Conservation (phyloP, 139 green algal genomes). For the Marvania coccoides region DNA sequence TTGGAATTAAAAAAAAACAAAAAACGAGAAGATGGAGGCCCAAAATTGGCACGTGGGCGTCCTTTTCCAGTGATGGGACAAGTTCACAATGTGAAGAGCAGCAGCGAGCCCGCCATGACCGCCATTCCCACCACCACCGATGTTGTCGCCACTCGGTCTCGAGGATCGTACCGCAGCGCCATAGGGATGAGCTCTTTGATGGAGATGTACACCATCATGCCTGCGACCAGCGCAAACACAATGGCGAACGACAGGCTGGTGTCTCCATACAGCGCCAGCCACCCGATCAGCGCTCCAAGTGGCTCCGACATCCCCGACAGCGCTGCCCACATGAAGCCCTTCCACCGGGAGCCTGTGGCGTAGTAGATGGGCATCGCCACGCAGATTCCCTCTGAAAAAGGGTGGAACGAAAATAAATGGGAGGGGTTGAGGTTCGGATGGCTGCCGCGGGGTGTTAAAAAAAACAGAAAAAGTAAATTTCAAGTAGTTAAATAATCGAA, state of each 20-base stretch:
- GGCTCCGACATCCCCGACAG: slow-evolving; percentile 65
- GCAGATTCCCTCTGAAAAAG: slow-evolving; percentile 53
- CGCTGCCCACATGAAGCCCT: slow-evolving; percentile 61
- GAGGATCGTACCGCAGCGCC: slow-evolving; percentile 63
- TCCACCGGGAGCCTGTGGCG: slow-evolving; percentile 61
- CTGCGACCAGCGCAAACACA: slow-evolving; percentile 62
- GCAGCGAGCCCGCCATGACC: slow-evolving; percentile 56
- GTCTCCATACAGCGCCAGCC: slow-evolving; percentile 5
- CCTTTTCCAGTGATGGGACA: too few relatives aligned
- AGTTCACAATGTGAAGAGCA: slow-evolving; percentile 61
- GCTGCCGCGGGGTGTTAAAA: too few relatives aligned
- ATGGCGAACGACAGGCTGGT: slow-evolving; percentile 28
- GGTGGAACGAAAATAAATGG: not conserved
- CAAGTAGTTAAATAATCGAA: slow-evolving; percentile 20
- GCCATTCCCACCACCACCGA: slow-evolving; percentile 57
- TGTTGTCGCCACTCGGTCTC: slow-evolving; percentile 42
- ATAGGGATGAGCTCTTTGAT: slow-evolving; percentile 75
- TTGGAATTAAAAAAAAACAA: too few relatives aligned
- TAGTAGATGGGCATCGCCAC: slow-evolving; percentile 92
- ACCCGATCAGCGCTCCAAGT: slow-evolving; percentile 59
- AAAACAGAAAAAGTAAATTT: too few relatives aligned
- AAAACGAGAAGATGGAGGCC: too few relatives aligned
- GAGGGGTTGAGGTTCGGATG: too few relatives aligned
- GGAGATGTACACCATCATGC: slow-evolving; percentile 74
- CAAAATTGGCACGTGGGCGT: too few relatives aligned